Evolutionary conservation across 108 stramenopile species (phyloP).

Genomic region (Nitzschia putrida): DNA sequence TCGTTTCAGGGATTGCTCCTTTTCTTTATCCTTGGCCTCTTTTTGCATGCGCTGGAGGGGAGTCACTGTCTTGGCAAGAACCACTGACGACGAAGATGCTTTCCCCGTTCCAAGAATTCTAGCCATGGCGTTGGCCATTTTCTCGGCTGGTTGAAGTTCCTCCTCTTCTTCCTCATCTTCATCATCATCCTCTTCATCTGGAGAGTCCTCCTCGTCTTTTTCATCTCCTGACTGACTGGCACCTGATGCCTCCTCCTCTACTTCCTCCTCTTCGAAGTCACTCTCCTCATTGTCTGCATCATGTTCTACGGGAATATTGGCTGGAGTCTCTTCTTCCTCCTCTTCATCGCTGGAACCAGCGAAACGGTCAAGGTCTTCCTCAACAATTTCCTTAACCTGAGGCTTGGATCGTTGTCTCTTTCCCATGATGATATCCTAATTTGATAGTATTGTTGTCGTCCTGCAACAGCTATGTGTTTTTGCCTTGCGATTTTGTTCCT

Average conservation of each 20-base stretch:
- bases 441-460: no score
- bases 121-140: conserved; percentile 85
- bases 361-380: conserved; percentile 70
- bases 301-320: conserved; percentile 12
- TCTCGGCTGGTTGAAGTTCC: conserved; percentile 22
- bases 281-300: conserved; percentile 36
- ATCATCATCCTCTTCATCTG: conserved; percentile 30
- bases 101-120: conserved; percentile 62
- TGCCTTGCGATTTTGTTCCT: no score
- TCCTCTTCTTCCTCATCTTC: conserved; percentile 37
- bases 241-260: conserved; percentile 8
- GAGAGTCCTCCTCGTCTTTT: conserved; percentile 28
- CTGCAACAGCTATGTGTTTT: no score
- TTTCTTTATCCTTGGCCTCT: conserved; percentile 60
- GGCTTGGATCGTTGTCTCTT: conserved; percentile 1
- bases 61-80: conserved; percentile 77
- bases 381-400: conserved; percentile 6
- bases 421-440: conserved; percentile 3
- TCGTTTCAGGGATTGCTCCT: conserved; percentile 56
- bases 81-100: conserved; percentile 34
- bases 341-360: conserved; percentile 88
- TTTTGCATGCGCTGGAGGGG: conserved; percentile 72
- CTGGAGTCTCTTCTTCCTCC: conserved; percentile 35
- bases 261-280: conserved; percentile 27
- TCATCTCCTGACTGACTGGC: neutral